Evolutionary conservation across 805 yeast genomes (phyloP).

Genomic region (Starmera amethionina): DNA sequence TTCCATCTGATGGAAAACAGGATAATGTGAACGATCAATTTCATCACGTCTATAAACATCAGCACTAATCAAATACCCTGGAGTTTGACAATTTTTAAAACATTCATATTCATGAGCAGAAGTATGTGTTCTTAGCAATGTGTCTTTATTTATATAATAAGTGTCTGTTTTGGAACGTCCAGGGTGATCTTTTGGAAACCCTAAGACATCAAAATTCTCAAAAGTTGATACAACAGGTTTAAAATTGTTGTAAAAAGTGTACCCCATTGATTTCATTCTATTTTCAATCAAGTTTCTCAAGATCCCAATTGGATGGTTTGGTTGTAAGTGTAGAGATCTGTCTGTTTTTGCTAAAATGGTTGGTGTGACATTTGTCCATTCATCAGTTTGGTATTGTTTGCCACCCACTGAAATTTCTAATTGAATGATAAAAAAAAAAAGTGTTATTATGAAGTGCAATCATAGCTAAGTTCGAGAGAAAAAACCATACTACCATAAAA

Average conservation of each 20-base stretch:
- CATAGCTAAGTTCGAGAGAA: no score
- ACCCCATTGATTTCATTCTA: constrained; percentile 55
- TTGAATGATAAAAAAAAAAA: constrained; percentile 1
- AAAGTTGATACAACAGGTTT: constrained; percentile 72
- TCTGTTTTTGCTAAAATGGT: constrained; percentile 59
- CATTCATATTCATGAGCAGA: constrained; percentile 94
- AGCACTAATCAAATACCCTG: constrained; percentile 89
- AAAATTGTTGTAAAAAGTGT: constrained; percentile 72
- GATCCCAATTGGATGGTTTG: constrained; percentile 85
- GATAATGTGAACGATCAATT: constrained; percentile 92
- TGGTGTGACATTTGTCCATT: constrained; percentile 79
- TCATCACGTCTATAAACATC: constrained; percentile 96
- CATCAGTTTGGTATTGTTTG: constrained; percentile 48
- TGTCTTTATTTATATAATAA: constrained; percentile 69
- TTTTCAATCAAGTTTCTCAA: constrained; percentile 63
- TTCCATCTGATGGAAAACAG: constrained; percentile 96
- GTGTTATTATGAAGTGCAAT: no score
- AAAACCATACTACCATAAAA: no score
- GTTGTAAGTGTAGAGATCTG: constrained; percentile 62
- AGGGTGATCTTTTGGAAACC: constrained; percentile 87
- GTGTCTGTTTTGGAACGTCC: constrained; percentile 92
- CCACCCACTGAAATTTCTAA: constrained; percentile 33
- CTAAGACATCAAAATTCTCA: constrained; percentile 87
- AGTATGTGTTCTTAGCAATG: constrained; percentile 83
- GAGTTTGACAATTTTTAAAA: constrained; percentile 52